Evolutionary conservation across 169 alveolate species (phyloP), one percentile per base, ranked within the genome.

Genomic region (Plasmodium ovale): DNA sequence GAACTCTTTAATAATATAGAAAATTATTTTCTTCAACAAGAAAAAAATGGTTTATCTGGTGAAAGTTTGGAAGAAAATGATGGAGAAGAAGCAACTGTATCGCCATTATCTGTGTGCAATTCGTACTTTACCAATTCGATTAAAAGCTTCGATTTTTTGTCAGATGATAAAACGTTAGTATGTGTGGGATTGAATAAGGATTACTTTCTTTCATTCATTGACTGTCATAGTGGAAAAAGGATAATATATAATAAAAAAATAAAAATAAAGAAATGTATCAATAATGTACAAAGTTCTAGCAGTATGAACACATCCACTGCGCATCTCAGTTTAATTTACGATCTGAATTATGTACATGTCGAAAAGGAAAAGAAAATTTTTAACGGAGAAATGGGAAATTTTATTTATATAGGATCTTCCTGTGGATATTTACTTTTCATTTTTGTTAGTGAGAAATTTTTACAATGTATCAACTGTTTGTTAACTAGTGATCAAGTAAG

Each of bases 191-290:
- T 31, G 44, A 77, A 77, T 39, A 60, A 77, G 39, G 88, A 77
- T 53, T 77, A 77, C 19, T 77, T 77, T 53, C 88, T 77, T 62
- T 77, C 88, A 42, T 77, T 77, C 62, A 64, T 77, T 77, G 54
- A 62, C 37, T 60, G 77, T 21, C 19, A 77, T 16, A 77, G 27
- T 60, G 88, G 88, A 14, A 77, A 77, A 54, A 62, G 62, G 16
- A 62, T 77, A 14, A 60, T 77, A 44, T 77, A 60, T 60, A 23
- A 77, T 64, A 59, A 77, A 25, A 77, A 77, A 62, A 77, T 77
- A 44, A 77, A 62, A 59, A 25, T 77, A 44, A 27, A 77, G 47
- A 77, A 64, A 54, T 67, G 33, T 0, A 72, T 4, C 31, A 65
- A 47, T 19, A 77, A 12, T 16, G 23, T 35, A 2, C 21, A 14